A percentile compares a stretch with the other conserved stretches of the same genome.
Evolutionary conservation across 2,329 filamentous ascomycete species (phyloP).

Genomic region (Nothopassalora personata): DNA sequence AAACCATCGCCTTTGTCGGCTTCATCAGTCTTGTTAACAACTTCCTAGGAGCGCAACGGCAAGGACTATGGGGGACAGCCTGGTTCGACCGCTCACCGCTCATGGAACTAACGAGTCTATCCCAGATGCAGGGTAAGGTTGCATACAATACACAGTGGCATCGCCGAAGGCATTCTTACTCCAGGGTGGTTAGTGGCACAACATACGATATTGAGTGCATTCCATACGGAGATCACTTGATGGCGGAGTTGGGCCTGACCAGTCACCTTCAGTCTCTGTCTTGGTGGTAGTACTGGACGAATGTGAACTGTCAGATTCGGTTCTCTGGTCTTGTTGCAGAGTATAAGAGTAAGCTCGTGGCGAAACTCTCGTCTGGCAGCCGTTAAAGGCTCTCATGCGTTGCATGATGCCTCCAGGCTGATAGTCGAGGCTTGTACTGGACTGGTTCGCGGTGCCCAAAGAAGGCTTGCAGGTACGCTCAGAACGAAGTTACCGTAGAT

Average conservation of each 20-base stretch:
- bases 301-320: neutral
- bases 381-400: too few relatives aligned
- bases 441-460: too few relatives aligned
- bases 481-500: too few relatives aligned
- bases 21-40: neutral
- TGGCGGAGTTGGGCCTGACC: neutral
- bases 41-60: neutral
- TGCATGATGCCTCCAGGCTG: too few relatives aligned
- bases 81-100: neutral
- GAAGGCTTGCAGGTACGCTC: too few relatives aligned
- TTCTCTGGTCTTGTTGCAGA: neutral
- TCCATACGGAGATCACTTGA: neutral
- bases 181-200: neutral
- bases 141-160: neutral
- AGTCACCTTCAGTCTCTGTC: neutral
- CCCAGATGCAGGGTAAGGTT: neutral
- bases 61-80: neutral
- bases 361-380: too few relatives aligned
- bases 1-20: neutral
- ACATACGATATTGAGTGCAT: conserved; percentile 1
- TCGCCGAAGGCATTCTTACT: neutral
- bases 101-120: neutral
- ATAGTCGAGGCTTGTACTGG: too few relatives aligned
- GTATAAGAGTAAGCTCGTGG: neutral
- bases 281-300: neutral